A percentile compares a stretch with the other conserved stretches of the same genome.
These are phyloP conservation scores for Claviceps africana DNA, from an alignment of 2,329 filamentous ascomycete genomes.

Conservation along the genomic window DNA sequence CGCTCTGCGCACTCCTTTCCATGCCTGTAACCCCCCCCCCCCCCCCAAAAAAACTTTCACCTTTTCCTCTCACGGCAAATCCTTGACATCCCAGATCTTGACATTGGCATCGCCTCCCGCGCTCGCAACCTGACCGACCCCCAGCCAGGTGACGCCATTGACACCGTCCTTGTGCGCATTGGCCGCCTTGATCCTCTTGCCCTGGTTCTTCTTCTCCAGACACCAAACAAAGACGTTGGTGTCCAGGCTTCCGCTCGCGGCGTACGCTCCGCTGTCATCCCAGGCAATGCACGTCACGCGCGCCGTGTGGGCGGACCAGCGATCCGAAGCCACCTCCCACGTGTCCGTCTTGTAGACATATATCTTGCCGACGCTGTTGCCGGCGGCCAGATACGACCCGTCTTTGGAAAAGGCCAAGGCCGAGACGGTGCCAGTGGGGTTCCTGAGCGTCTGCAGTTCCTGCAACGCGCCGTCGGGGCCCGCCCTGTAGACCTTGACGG, in stretches of 20 bases:
- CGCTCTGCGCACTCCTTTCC: too few species aligned
- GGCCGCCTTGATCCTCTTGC: conserved; percentile 65
- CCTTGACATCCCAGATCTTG: conserved; percentile 59
- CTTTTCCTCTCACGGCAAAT: conserved; percentile 23
- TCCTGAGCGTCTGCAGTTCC: conserved; percentile 44
- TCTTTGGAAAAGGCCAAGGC: conserved; percentile 70
- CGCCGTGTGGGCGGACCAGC: conserved; percentile 48
- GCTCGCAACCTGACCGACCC: conserved; percentile 56
- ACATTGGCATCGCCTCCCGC: conserved; percentile 78
- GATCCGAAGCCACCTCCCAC: conserved; percentile 64
- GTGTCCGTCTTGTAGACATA: conserved; percentile 52
- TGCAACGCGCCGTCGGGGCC: conserved; percentile 41
- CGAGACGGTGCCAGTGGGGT: conserved; percentile 59
- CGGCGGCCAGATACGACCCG: conserved; percentile 66
- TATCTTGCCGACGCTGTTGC: conserved; percentile 77
- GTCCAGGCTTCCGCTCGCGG: conserved; percentile 74
- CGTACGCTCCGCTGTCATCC: conserved; percentile 63
- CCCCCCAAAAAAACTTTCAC: too few species aligned
- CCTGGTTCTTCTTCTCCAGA: conserved; percentile 60
- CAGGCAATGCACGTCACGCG: conserved; percentile 51
- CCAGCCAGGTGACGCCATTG: conserved; percentile 71
- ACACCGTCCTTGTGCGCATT: conserved; percentile 97
- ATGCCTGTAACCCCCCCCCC: too few species aligned
- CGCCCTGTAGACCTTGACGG: conserved; percentile 56
- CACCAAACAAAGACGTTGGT: conserved; percentile 93